Conservation (phyloP, 441 rosid genomes). For the Euphorbia corollata region DNA sequence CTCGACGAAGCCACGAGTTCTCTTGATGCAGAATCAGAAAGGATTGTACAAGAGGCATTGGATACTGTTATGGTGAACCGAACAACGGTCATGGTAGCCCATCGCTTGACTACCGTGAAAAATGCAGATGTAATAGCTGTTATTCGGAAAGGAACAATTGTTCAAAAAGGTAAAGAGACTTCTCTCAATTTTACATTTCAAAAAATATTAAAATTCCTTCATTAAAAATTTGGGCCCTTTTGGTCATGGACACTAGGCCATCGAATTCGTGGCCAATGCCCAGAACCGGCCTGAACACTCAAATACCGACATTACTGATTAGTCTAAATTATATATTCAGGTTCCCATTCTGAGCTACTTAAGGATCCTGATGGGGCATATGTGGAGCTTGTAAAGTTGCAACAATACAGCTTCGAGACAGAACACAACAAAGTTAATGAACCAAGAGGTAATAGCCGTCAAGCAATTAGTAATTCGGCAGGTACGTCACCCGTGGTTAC, state of each 20-base stretch:
- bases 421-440: constrained; percentile 21
- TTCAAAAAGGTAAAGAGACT: constrained; percentile 42
- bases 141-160: constrained; percentile 49
- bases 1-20: constrained; percentile 69
- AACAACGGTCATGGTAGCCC: constrained; percentile 59
- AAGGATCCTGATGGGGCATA: constrained; percentile 43
- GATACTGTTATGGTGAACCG: constrained; percentile 56
- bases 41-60: constrained; percentile 62
- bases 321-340: constrained; percentile 23
- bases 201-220: too few species aligned
- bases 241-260: too few species aligned
- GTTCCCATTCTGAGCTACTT: constrained; percentile 52
- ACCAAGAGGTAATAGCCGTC: constrained; percentile 17
- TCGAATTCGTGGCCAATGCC: too few species aligned
- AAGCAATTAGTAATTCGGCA: constrained; percentile 32
- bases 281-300: too few species aligned
- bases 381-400: constrained; percentile 37
- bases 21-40: constrained; percentile 58
- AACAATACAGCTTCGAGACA: constrained; percentile 26
- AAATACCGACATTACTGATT: background rate
- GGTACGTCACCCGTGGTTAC: constrained; percentile 28
- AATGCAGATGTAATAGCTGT: constrained; percentile 55
- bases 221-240: background rate
- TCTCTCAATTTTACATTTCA: too few species aligned
- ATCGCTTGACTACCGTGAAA: constrained; percentile 52